Evolutionary conservation across 331 rosid species (phyloP).

Genomic region (Dryas integrifolia): DNA sequence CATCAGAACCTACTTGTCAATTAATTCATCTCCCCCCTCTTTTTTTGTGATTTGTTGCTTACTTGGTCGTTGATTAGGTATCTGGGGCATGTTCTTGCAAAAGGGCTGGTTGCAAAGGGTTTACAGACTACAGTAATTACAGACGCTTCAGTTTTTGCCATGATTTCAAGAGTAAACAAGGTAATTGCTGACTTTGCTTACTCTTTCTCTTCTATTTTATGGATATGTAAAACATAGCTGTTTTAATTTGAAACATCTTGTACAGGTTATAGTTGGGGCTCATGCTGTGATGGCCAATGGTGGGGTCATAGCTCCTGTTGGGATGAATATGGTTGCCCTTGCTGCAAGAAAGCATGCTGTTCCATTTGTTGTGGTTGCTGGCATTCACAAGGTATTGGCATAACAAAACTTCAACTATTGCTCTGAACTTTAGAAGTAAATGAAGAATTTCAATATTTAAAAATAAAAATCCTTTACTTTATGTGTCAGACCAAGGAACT

Average conservation of each 20-base stretch:
- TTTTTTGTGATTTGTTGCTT: not conserved
- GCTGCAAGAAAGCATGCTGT: conserved; percentile 27
- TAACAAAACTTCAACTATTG: not conserved
- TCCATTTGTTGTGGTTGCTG: conserved; percentile 28
- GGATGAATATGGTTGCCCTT: conserved; percentile 28
- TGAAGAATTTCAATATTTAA: not conserved
- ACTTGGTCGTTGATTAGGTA: conserved; percentile 12
- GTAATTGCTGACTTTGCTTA: not conserved
- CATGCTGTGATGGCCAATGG: conserved; percentile 26
- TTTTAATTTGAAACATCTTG: not conserved
- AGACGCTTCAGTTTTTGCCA: conserved; percentile 21
- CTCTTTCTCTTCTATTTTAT: not conserved
- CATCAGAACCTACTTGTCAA: not conserved
- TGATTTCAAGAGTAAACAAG: conserved; percentile 21
- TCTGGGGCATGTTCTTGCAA: conserved; percentile 24
- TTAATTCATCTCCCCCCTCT: not conserved
- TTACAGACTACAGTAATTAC: conserved; percentile 17
- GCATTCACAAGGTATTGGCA: conserved; percentile 16
- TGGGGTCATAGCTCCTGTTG: conserved; percentile 25
- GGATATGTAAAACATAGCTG: not conserved
- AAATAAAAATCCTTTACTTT: not conserved
- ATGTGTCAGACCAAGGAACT: too few relatives aligned
- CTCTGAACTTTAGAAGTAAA: not conserved
- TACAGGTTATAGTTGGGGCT: conserved; percentile 26
- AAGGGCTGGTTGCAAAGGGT: conserved; percentile 14